Evolutionary conservation across 805 yeast species (phyloP).

Genomic region (Metschnikowia cubensis): DNA sequence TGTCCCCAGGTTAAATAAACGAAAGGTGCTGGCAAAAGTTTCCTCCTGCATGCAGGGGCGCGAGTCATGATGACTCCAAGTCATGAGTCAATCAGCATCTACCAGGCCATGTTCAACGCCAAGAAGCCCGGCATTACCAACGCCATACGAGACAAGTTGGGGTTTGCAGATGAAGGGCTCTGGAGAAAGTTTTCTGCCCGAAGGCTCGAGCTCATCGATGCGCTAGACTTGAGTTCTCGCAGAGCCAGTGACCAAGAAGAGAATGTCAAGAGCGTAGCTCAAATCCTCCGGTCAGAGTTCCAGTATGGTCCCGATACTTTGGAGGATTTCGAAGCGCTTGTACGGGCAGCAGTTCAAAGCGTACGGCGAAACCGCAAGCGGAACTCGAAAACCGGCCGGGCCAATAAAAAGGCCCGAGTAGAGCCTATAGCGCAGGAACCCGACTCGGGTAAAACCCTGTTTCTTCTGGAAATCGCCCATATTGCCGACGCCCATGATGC

Average conservation of each 20-base stretch:
- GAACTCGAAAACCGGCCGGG: slow-evolving; percentile 32
- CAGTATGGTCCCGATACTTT: slow-evolving; percentile 56
- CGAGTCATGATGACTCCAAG: slow-evolving; percentile 17
- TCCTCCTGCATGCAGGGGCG: slow-evolving; percentile 3
- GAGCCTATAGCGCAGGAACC: not conserved
- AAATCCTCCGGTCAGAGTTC: slow-evolving; percentile 71
- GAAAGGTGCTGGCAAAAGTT: not conserved
- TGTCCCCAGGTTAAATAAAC: too few species aligned
- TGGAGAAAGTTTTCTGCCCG: slow-evolving; percentile 94
- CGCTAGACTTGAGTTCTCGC: slow-evolving; percentile 54
- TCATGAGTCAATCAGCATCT: slow-evolving; percentile 9
- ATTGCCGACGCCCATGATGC: slow-evolving; percentile 35
- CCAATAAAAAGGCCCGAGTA: slow-evolving; percentile 7
- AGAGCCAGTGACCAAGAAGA: slow-evolving; percentile 94
- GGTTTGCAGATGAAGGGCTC: slow-evolving; percentile 72
- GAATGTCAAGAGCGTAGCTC: slow-evolving; percentile 75
- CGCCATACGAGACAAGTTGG: slow-evolving; percentile 55
- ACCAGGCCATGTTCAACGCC: slow-evolving; percentile 12
- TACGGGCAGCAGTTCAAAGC: slow-evolving; percentile 89
- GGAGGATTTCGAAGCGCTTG: slow-evolving; percentile 81
- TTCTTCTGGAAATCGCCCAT: slow-evolving; percentile 34
- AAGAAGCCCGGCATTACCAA: slow-evolving; percentile 53
- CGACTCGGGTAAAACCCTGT: slow-evolving; percentile 9
- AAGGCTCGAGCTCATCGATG: slow-evolving; percentile 82
- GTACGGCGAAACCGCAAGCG: slow-evolving; percentile 85